Evolutionary conservation across 495 filamentous ascomycete species (phyloP), one percentile per base, ranked within the genome.

Genomic region (Penicillium egyptiacum): DNA sequence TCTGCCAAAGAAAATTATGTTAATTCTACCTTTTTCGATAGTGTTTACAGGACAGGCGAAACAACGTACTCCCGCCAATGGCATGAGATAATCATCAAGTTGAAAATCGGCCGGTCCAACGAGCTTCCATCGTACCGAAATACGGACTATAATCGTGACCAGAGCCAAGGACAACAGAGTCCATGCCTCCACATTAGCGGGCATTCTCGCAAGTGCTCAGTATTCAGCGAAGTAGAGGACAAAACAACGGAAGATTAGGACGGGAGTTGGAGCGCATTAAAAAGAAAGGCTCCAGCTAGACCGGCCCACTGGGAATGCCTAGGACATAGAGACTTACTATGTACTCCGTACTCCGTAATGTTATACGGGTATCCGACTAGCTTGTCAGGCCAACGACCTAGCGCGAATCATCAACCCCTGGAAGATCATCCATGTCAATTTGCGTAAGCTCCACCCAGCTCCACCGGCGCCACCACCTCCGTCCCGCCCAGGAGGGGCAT

Each of bases 41-140:
- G 19, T 10, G 8, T 22, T 16, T 3, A n/a, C 9, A 20, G 10
- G 2, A 28, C 7, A 39, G 33, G 17, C 5, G 16, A 28, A 30
- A 55, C 1, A 49, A 55, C 64, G 10, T 64, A 82, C 82, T 11
- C 72, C 75, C 0, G 78, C 79, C 10, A 83, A 28, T 12, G 81
- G 62, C 81, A 84, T 84, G 1, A 85, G 61, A 59, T 82, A 85
- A 57, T 86, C 83, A 62, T 86, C 83, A 1, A 76, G 65, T 55
- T 78, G 70, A 26, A 80, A 75, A 6, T 74, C 68, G n/a, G 55
- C 26, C 14, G 74, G 57, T 3, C 81, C 80, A 22, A 80, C 78
- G 12, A 73, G 66, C 20, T 55, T 72, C 62, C 76, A 75, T 54
- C 83, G 73, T 25, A 76, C 77, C 35, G 66, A 72, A 0, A 74